Evolutionary conservation across 345 rosid species (phyloP).

Genomic region (Garcia nutans): DNA sequence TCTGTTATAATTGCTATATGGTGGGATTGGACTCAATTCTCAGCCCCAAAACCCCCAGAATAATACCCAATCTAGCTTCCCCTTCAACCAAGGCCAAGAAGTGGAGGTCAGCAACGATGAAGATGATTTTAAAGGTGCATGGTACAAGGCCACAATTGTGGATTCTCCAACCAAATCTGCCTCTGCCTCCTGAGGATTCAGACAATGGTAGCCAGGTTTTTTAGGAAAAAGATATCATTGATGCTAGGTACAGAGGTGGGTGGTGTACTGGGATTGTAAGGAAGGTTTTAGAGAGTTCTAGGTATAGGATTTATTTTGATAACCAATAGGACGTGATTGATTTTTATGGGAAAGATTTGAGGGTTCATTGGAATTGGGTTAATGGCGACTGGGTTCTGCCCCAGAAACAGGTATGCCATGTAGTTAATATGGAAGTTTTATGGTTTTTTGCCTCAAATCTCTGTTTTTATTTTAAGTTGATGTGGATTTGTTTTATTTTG

Average conservation of each 20-base stretch:
- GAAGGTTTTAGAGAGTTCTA: constrained; percentile 34
- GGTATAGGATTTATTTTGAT: constrained; percentile 45
- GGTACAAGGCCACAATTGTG: constrained; percentile 49
- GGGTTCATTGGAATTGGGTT: constrained; percentile 55
- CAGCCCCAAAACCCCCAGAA: constrained; percentile 14
- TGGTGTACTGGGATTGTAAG: constrained; percentile 50
- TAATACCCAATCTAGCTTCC: too few relatives aligned
- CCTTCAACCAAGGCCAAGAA: constrained; percentile 19
- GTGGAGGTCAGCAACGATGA: constrained; percentile 59
- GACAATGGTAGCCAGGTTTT: neutral
- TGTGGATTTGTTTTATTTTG: neutral
- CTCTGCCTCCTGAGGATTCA: constrained; percentile 35
- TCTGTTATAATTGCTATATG: neutral
- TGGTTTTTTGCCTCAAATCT: neutral
- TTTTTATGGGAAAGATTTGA: constrained; percentile 41
- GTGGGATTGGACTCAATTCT: constrained; percentile 3
- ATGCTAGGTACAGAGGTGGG: constrained; percentile 30
- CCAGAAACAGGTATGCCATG: constrained; percentile 31
- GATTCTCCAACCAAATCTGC: constrained; percentile 39
- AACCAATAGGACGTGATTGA: constrained; percentile 47
- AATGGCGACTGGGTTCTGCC: constrained; percentile 50
- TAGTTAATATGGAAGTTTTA: neutral
- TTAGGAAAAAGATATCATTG: constrained; percentile 24
- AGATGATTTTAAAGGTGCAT: constrained; percentile 53
- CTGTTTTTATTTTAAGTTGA: too few relatives aligned